Conservation (phyloP, 2,329 filamentous ascomycete genomes). For the Aspergillus unguis region DNA sequence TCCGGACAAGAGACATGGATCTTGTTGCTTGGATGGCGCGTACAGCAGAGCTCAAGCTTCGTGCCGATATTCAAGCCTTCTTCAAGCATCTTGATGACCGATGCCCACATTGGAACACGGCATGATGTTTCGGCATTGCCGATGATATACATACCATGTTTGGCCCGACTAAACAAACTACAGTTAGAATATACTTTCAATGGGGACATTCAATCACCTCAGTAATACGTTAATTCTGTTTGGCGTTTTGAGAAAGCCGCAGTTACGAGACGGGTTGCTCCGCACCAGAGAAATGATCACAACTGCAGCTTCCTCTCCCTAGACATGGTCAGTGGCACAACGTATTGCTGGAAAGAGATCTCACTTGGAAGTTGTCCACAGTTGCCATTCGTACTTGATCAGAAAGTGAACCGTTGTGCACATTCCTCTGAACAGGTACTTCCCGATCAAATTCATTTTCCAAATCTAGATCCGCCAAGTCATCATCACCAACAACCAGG, state of each 20-base stretch:
- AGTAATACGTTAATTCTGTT: slow-evolving; percentile 12
- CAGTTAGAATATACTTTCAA: neutral
- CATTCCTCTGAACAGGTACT: neutral
- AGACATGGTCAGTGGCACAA: neutral
- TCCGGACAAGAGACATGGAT: neutral
- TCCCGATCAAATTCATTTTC: neutral
- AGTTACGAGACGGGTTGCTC: slow-evolving; percentile 7
- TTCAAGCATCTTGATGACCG: slow-evolving; percentile 2
- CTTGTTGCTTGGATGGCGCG: slow-evolving; percentile 2
- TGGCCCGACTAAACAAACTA: slow-evolving; percentile 11
- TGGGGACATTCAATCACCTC: neutral
- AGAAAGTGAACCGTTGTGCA: neutral
- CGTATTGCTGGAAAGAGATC: neutral
- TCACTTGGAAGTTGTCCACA: slow-evolving; percentile 13
- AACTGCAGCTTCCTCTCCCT: slow-evolving; percentile 12
- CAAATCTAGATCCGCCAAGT: neutral
- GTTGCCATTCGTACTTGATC: slow-evolving; percentile 5
- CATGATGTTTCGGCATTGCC: slow-evolving; percentile 14
- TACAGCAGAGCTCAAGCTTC: slow-evolving; percentile 9
- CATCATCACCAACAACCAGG: slow-evolving; percentile 2
- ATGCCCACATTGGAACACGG: slow-evolving; percentile 15
- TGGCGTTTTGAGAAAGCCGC: slow-evolving; percentile 6
- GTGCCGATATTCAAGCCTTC: slow-evolving; percentile 4
- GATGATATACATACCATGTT: slow-evolving; percentile 19
- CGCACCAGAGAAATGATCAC: slow-evolving; percentile 11